These are phyloP conservation scores for Pilatotrama ljubarskyi DNA, from an alignment of 768 basidiomycete species.

Conservation along the genomic window DNA sequence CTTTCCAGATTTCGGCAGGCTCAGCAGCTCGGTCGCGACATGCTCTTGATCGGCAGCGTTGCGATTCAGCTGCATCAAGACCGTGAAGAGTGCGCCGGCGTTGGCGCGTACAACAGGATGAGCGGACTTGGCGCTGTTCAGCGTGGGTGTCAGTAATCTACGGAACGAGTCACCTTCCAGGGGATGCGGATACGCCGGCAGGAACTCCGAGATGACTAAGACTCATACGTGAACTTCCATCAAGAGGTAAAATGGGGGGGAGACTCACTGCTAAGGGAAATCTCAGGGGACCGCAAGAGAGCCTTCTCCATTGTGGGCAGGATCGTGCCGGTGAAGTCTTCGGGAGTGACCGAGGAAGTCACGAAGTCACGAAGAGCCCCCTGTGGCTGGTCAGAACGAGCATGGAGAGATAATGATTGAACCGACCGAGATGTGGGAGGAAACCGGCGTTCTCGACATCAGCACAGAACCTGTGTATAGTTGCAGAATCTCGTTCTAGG, in stretches of 20 bases:
- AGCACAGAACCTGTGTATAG: constrained; percentile 64
- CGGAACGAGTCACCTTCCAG: constrained; percentile 51
- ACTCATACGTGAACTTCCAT: neutral
- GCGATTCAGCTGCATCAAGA: constrained; percentile 38
- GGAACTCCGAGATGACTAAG: constrained; percentile 58
- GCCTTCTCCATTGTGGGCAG: constrained; percentile 80
- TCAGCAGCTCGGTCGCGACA: constrained; percentile 64
- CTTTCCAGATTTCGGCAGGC: constrained; percentile 81
- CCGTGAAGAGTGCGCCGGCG: constrained; percentile 58
- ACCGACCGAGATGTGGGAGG: constrained; percentile 59
- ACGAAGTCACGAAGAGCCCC: constrained; percentile 65
- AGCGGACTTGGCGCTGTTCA: constrained; percentile 74
- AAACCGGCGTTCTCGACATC: constrained; percentile 63
- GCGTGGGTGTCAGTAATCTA: constrained; percentile 54
- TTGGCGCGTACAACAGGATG: constrained; percentile 60
- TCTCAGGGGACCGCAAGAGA: constrained; percentile 79
- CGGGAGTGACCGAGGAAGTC: constrained; percentile 45
- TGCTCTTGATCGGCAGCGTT: constrained; percentile 41
- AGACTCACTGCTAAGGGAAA: constrained; percentile 57
- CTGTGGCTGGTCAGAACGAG: constrained; percentile 33
- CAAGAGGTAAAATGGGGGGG: constrained; percentile 20
- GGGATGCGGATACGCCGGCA: constrained; percentile 52
- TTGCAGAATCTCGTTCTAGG: constrained; percentile 55
- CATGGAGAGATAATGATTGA: neutral
- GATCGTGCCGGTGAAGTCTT: constrained; percentile 53